A percentile compares a stretch with the other conserved stretches of the same genome.
Evolutionary conservation across 129 eudicot genomes (phyloP).

Genomic region (Flaveria bidentis): DNA sequence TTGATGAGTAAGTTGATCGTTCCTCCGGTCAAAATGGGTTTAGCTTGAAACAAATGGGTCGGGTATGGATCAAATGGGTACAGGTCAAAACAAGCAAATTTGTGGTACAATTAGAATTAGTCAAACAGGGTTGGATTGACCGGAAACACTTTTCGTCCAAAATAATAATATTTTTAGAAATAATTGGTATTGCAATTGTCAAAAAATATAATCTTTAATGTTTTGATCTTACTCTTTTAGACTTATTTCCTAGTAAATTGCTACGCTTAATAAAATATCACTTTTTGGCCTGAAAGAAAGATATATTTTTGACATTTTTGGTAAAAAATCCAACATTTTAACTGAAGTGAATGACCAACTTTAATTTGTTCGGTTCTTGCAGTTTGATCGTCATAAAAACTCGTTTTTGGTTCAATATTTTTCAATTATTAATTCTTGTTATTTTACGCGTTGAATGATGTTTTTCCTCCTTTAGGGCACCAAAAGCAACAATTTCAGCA

Average conservation of each 20-base stretch:
- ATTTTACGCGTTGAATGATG: background rate
- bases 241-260: background rate
- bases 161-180: background rate
- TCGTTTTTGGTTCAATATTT: background rate
- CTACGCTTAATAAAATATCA: background rate
- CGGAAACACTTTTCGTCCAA: background rate
- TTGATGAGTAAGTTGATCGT: slow-evolving; percentile 60
- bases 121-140: background rate
- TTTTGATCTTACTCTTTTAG: background rate
- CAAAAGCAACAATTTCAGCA: slow-evolving; percentile 70
- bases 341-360: background rate
- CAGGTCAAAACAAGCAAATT: background rate
- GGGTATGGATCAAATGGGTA: background rate
- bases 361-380: background rate
- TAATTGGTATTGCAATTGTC: background rate
- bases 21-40: background rate
- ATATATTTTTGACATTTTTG: background rate
- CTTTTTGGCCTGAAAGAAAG: background rate
- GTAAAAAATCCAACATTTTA: background rate
- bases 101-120: background rate
- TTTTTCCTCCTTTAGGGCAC: slow-evolving; percentile 47
- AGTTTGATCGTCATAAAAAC: background rate
- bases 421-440: background rate
- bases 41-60: background rate
- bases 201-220: background rate